Evolutionary conservation across 768 basidiomycete genomes (phyloP).

Genomic region (Lyophyllum decastes): DNA sequence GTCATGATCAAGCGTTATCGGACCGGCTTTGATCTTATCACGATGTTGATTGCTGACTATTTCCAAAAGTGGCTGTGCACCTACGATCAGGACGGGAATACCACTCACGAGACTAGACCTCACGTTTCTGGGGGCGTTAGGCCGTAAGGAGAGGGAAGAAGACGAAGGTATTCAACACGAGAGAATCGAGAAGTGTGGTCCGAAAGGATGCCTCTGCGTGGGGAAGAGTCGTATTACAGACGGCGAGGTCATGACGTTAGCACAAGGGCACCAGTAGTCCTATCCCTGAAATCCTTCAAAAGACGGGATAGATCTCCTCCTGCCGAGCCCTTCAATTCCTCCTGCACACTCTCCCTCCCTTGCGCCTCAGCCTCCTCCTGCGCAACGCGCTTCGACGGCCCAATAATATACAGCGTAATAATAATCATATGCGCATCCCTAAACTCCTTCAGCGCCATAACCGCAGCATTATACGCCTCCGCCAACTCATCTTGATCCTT

Average conservation of each 20-base stretch:
- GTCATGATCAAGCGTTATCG: background rate
- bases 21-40: background rate
- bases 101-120: too few species aligned
- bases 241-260: too few species aligned
- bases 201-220: too few species aligned
- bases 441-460: conserved; percentile 70
- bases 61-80: background rate
- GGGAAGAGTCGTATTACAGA: too few species aligned
- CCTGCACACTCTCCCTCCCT: background rate
- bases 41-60: background rate
- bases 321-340: conserved; percentile 11
- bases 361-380: conserved; percentile 8
- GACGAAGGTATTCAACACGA: too few species aligned
- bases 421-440: conserved; percentile 81
- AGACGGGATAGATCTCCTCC: conserved; percentile 8
- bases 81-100: background rate
- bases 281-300: conserved; percentile 8
- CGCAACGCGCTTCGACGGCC: conserved; percentile 48
- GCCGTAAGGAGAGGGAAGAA: too few species aligned
- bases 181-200: too few species aligned
- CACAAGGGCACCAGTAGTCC: conserved; percentile 1
- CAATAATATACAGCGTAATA: conserved; percentile 75
- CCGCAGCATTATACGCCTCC: conserved; percentile 66
- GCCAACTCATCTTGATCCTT: conserved; percentile 36
- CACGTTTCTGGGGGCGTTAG: too few species aligned